Conservation (phyloP, 306 rosid species). For the Vicia sativa region DNA sequence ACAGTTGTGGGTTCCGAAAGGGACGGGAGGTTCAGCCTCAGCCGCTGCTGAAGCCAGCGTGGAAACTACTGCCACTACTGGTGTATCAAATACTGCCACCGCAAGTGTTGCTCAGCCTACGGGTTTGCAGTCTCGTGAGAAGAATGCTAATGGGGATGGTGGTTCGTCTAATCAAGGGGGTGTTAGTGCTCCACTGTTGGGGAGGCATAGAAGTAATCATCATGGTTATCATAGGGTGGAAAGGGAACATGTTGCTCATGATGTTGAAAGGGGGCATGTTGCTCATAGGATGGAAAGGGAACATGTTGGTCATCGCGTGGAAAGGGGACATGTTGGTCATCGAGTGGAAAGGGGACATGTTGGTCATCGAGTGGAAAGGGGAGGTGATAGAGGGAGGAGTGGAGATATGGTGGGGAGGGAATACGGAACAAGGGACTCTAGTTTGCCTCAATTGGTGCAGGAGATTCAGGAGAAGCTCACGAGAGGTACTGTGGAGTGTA, state of each 20-base stretch:
- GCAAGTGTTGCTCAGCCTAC: constrained; percentile 25
- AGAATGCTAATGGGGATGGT: not conserved
- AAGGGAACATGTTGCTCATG: constrained; percentile 28
- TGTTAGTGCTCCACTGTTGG: constrained; percentile 12
- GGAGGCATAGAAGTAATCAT: constrained; percentile 38
- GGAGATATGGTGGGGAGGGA: constrained; percentile 48
- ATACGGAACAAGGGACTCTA: constrained; percentile 42
- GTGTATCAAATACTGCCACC: not conserved
- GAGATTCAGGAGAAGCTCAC: constrained; percentile 90
- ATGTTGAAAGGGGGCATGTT: not conserved
- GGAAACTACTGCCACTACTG: not conserved
- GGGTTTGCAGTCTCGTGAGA: constrained; percentile 1
- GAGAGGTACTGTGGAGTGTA: constrained; percentile 77
- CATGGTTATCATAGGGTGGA: constrained; percentile 34
- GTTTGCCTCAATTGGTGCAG: constrained; percentile 81
- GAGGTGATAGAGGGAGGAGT: constrained; percentile 46
- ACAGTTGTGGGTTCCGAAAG: constrained; percentile 75
- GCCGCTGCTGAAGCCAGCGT: not conserved
- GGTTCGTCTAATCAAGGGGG: constrained; percentile 34
- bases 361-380: constrained; percentile 41
- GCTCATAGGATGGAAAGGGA: constrained; percentile 42
- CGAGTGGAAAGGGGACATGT: constrained; percentile 38
- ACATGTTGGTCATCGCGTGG: constrained; percentile 26
- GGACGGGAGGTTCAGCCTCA: constrained; percentile 39
- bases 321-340: constrained; percentile 48